A percentile compares a stretch with the other conserved stretches of the same genome.
Evolutionary conservation across 2,329 filamentous ascomycete genomes (phyloP).

Genomic region (Penicillium expansum): DNA sequence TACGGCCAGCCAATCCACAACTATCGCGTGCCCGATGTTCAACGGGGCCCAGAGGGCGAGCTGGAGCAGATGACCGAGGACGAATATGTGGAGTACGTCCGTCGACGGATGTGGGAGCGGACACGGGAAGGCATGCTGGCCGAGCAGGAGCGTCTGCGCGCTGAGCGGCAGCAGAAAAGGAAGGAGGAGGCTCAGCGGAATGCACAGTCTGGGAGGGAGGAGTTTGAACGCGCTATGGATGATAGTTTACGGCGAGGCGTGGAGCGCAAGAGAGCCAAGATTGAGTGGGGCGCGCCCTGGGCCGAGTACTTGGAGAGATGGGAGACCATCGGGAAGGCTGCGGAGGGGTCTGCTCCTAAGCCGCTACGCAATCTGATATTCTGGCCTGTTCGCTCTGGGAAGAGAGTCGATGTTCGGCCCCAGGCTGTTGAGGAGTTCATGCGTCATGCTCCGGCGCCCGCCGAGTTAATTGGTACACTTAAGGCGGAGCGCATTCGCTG

Average conservation of each 20-base stretch:
- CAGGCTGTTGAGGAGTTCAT: constrained; percentile 69
- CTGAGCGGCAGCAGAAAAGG: constrained; percentile 50
- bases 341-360: constrained; percentile 13
- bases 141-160: constrained; percentile 64
- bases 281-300: constrained; percentile 59
- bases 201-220: constrained; percentile 27
- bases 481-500: constrained; percentile 87
- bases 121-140: constrained; percentile 80
- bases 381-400: constrained; percentile 71
- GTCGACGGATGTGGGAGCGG: constrained; percentile 92
- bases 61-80: constrained; percentile 89
- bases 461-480: constrained; percentile 53
- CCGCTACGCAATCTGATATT: constrained; percentile 51
- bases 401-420: constrained; percentile 55
- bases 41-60: constrained; percentile 51
- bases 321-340: constrained; percentile 48
- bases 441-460: constrained; percentile 47
- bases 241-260: constrained; percentile 65
- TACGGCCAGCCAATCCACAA: constrained; percentile 92
- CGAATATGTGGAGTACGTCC: constrained; percentile 82
- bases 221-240: constrained; percentile 65
- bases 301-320: constrained; percentile 63
- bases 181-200: constrained; percentile 38
- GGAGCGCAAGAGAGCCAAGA: constrained; percentile 50
- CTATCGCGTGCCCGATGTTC: constrained; percentile 57